Conservation (phyloP, 2,329 filamentous ascomycete genomes). For the Paecilomyces formosus region DNA sequence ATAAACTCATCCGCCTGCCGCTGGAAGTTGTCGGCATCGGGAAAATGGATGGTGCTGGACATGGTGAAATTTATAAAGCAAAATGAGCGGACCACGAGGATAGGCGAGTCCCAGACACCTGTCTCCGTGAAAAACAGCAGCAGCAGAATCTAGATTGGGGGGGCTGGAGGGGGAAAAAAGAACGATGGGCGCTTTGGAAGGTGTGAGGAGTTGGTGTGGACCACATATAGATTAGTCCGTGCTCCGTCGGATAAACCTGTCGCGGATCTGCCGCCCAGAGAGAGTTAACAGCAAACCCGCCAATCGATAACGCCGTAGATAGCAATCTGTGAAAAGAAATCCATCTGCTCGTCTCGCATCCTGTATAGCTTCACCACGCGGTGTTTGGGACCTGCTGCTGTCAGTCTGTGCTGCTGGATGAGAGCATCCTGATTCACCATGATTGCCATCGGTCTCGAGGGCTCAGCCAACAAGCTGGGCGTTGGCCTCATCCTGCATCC, state of each 20-base stretch:
- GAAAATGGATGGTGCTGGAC: slow-evolving; percentile 28
- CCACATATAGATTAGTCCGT: slow-evolving; percentile 9
- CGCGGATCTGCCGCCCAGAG: slow-evolving; percentile 4
- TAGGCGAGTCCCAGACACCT: neutral
- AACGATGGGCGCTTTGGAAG: slow-evolving; percentile 2
- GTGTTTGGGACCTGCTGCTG: neutral
- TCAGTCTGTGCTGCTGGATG: neutral
- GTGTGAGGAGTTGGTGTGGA: slow-evolving; percentile 10
- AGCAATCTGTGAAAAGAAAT: slow-evolving; percentile 10
- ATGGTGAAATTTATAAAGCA: slow-evolving; percentile 17
- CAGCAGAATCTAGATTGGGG: slow-evolving; percentile 2
- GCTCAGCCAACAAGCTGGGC: slow-evolving; percentile 95
- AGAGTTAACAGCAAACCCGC: slow-evolving; percentile 1
- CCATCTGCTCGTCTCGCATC: slow-evolving; percentile 1
- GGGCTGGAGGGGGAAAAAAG: neutral
- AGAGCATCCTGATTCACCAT: slow-evolving; percentile 28
- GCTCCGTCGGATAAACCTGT: slow-evolving; percentile 11
- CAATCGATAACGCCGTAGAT: slow-evolving; percentile 24
- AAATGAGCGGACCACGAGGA: slow-evolving; percentile 1
- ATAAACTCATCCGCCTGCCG: slow-evolving; percentile 46
- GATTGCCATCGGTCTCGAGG: slow-evolving; percentile 72
- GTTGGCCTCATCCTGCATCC: slow-evolving; percentile 82
- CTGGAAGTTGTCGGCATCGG: slow-evolving; percentile 33
- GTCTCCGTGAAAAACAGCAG: slow-evolving; percentile 3
- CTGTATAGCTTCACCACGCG: neutral